Percentiles rank a stretch among this genome's conserved stretches.
phyloP scores from a whole-genome alignment of 2,329 filamentous ascomycete genomes.

The Lachnellula suecica region DNA sequence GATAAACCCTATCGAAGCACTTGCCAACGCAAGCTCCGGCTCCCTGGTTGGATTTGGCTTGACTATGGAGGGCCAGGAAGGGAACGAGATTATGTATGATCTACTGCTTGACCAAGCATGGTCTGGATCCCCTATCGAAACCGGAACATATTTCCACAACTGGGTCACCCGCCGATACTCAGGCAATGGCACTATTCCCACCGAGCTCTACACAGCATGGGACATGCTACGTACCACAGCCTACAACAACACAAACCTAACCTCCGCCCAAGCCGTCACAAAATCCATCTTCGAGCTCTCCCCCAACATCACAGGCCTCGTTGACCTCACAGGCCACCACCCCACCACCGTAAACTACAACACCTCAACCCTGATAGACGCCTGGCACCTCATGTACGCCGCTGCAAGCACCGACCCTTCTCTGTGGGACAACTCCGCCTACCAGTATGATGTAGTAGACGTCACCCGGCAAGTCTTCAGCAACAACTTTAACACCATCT shows the following conservation, averaged over 20 bases:
- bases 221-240: conserved; percentile 43
- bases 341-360: conserved; percentile 43
- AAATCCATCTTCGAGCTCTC: conserved; percentile 47
- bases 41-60: conserved; percentile 48
- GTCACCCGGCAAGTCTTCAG: conserved; percentile 47
- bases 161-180: conserved; percentile 46
- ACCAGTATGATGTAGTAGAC: conserved; percentile 48
- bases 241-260: conserved; percentile 50
- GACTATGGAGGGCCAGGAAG: conserved; percentile 50
- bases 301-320: conserved; percentile 41
- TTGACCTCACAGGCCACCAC: conserved; percentile 40
- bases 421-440: conserved; percentile 43
- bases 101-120: conserved; percentile 51
- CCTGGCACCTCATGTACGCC: conserved; percentile 39
- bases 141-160: conserved; percentile 42
- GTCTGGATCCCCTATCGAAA: conserved; percentile 43
- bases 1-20: conserved; percentile 43
- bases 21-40: conserved; percentile 34
- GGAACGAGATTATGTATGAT: conserved; percentile 52
- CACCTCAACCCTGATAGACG: conserved; percentile 36
- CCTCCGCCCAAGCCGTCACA: conserved; percentile 37
- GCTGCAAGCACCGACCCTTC: conserved; percentile 33
- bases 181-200: conserved; percentile 25
- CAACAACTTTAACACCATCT: conserved; percentile 51
- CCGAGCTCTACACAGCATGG: conserved; percentile 43